Percentiles rank a stretch among this genome's conserved stretches.
phyloP scores from a whole-genome alignment of 202 grass and related monocot species.

The Setaria viridis region DNA sequence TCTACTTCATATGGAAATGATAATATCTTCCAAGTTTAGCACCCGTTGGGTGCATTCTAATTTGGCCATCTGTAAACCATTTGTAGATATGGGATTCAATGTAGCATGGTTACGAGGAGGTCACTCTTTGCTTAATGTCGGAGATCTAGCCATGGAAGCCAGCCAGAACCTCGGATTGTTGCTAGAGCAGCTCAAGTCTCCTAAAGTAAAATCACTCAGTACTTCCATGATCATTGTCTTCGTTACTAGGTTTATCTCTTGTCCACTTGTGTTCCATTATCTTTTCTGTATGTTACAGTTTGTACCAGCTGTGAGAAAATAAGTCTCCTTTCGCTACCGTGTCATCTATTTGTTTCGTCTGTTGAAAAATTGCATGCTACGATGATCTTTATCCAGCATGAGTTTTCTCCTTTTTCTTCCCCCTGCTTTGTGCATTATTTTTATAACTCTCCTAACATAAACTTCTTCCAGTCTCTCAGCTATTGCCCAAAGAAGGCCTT shows the following conservation, averaged over 20 bases:
- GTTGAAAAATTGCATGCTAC: not conserved
- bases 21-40: conserved; percentile 21
- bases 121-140: conserved; percentile 83
- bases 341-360: conserved; percentile 10
- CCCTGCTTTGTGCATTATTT: not conserved
- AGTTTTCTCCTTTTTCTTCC: not conserved
- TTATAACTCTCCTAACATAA: conserved; percentile 33
- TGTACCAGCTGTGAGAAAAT: conserved; percentile 18
- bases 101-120: conserved; percentile 91
- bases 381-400: conserved; percentile 35
- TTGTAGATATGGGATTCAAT: conserved; percentile 79
- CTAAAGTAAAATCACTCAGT: conserved; percentile 84
- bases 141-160: conserved; percentile 91
- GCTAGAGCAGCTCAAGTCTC: conserved; percentile 88
- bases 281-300: conserved; percentile 29
- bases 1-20: conserved; percentile 1
- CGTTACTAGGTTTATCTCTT: conserved; percentile 73
- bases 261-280: conserved; percentile 28
- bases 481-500: conserved; percentile 92
- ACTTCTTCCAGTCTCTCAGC: conserved; percentile 78
- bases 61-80: conserved; percentile 29
- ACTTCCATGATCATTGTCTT: conserved; percentile 94
- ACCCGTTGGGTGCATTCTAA: conserved; percentile 26
- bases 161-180: conserved; percentile 89
- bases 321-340: conserved; percentile 20